Base-by-base conservation (phyloP, 495 filamentous ascomycete genomes). In the Letharia lupina region DNA sequence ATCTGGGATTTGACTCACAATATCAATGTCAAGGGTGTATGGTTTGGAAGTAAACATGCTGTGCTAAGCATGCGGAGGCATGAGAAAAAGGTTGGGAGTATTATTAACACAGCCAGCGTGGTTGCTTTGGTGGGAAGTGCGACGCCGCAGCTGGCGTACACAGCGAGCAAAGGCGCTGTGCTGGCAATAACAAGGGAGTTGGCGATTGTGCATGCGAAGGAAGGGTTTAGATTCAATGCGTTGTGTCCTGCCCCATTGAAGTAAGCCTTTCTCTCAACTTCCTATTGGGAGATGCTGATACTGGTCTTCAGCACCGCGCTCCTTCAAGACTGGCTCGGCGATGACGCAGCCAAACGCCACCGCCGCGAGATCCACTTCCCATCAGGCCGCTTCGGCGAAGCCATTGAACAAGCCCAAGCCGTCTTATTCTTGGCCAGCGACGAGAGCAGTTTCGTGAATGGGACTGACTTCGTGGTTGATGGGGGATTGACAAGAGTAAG, bases 11-110 rank as follows among this genome's bases (percentile, higher is more conserved):
- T 93, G 64, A 98, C 94, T 10, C 91, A 95, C 64, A 84, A 82
- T 67, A 94, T 98, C 81, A 98, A 98, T 76, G 94, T 97, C 70
- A 98, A 98, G 83, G 94, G 94, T 18, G 94, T 98, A 1, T 97
- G 94, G 94, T 97, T 85, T 75, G 94, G 94, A 0, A 87, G 84
- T 79, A 98, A 97, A 83, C 90, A 98, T 76, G 91, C 93, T 0
- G 86, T 98, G 54, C 77, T 93, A 28, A 84, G 88, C 8, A 76
- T 98, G 70, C 87, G 92, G n/a, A 85, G 83, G 62, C 82, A 93
- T 78, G 81, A 81, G 35, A 98, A 98, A 84, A 82, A 75, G 16
- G 84, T 80, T 52, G 91, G 83, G 20, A 90, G 86, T 68, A 87
- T 98, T 70, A 95, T 98, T 80, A 98, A 98, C 77, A 96, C 93